Evolutionary conservation across 345 rosid species (phyloP).

Genomic region (Reutealis trisperma): DNA sequence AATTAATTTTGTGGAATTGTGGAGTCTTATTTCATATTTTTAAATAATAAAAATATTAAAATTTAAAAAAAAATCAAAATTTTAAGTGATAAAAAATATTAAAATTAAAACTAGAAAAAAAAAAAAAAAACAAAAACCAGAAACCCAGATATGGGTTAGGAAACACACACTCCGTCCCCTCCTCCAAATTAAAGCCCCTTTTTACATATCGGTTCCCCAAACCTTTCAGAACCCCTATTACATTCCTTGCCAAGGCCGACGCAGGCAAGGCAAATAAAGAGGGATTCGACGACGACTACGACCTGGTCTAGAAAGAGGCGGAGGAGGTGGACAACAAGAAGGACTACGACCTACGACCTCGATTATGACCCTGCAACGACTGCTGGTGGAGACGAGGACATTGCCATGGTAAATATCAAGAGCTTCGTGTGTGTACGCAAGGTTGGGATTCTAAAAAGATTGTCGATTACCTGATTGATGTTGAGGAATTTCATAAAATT

Average conservation of each 20-base stretch:
- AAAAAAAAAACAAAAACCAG: too few species aligned
- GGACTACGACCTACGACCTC: background rate
- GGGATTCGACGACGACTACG: constrained; percentile 70
- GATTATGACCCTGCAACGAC: too few species aligned
- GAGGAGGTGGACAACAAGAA: constrained; percentile 62
- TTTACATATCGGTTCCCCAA: constrained; percentile 20
- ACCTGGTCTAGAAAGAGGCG: constrained; percentile 76
- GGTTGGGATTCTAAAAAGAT: constrained; percentile 91
- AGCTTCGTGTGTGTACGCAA: constrained; percentile 67
- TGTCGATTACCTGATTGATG: constrained; percentile 86
- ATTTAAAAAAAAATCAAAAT: too few species aligned
- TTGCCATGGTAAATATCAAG: constrained; percentile 67
- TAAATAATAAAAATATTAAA: too few species aligned
- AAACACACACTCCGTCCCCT: background rate
- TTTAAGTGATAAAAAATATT: too few species aligned
- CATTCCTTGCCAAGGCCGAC: constrained; percentile 56
- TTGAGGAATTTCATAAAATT: constrained; percentile 86
- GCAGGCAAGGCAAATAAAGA: constrained; percentile 72
- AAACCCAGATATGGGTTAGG: too few species aligned
- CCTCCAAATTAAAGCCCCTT: constrained; percentile 17
- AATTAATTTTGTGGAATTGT: too few species aligned
- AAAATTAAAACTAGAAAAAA: too few species aligned
- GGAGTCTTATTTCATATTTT: too few species aligned
- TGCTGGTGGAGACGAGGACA: constrained; percentile 2
- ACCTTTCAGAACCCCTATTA: constrained; percentile 29